A percentile compares a stretch with the other conserved stretches of the same genome.
These are phyloP conservation scores for Candida pseudoglaebosa DNA, from an alignment of 805 yeast species.

Conservation along the genomic window DNA sequence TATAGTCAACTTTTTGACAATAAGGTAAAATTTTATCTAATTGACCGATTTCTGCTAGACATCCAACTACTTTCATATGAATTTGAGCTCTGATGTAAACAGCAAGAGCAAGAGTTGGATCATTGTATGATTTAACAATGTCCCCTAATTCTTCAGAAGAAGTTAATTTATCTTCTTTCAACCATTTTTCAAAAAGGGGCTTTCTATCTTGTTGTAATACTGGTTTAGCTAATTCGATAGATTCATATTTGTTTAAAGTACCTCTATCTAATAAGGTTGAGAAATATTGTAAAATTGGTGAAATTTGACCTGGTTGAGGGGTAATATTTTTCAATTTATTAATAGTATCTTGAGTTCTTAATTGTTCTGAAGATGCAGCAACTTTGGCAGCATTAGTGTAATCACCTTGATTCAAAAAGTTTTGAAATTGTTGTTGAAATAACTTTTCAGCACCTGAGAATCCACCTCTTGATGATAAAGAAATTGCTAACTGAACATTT, in stretches of 20 bases:
- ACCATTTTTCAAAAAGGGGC: constrained; percentile 92
- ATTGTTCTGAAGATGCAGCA: constrained; percentile 90
- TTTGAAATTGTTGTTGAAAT: constrained; percentile 88
- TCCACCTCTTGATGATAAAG: constrained; percentile 92
- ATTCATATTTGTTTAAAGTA: constrained; percentile 85
- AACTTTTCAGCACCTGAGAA: constrained; percentile 95
- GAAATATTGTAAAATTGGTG: constrained; percentile 91
- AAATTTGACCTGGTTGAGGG: constrained; percentile 89
- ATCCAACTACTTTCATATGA: constrained; percentile 85
- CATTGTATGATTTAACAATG: constrained; percentile 78
- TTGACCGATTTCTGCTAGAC: constrained; percentile 93
- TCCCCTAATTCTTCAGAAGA: constrained; percentile 98
- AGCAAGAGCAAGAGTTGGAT: constrained; percentile 80
- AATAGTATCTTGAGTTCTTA: constrained; percentile 93
- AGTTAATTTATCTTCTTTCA: constrained; percentile 90
- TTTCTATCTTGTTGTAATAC: constrained; percentile 93
- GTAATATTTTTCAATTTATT: constrained; percentile 86
- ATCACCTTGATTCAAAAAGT: constrained; percentile 77
- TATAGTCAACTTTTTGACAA: constrained; percentile 82
- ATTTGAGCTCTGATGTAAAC: constrained; percentile 81
- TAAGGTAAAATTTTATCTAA: constrained; percentile 94
- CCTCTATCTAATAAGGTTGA: constrained; percentile 90
- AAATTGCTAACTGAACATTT: constrained; percentile 80
- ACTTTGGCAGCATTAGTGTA: constrained; percentile 91
- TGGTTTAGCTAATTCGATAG: constrained; percentile 91